phyloP scores from a whole-genome alignment of 1,284 basidiomycete species.

The Amylostereum areolatum region DNA sequence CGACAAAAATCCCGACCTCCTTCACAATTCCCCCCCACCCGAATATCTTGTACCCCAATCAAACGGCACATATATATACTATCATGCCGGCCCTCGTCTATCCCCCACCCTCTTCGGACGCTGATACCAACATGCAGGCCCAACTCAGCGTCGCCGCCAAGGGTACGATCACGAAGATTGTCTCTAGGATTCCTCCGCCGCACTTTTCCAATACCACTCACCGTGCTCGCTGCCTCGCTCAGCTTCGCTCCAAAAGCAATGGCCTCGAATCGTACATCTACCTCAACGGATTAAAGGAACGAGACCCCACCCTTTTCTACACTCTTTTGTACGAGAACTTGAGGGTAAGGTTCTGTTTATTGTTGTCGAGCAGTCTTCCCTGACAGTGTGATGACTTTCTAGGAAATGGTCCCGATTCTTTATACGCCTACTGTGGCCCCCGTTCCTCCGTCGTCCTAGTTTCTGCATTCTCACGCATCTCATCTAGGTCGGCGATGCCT shows the following conservation, averaged over 20 bases:
- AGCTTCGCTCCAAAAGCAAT: conserved; percentile 53
- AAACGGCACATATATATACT: not conserved
- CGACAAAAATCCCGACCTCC: not conserved
- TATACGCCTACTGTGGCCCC: conserved; percentile 65
- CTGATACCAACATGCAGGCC: conserved; percentile 4
- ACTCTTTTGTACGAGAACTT: conserved; percentile 51
- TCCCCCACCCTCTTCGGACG: not conserved
- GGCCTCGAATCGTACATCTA: conserved; percentile 69
- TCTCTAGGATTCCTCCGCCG: conserved; percentile 38
- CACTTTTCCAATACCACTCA: conserved; percentile 47
- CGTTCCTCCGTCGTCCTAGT: conserved; percentile 5
- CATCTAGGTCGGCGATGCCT: conserved; percentile 69
- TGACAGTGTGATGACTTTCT: not conserved
- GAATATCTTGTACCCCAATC: not conserved
- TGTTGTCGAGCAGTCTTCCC: not conserved
- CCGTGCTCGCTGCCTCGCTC: conserved; percentile 49
- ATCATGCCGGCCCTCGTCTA: not conserved
- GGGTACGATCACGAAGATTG: conserved; percentile 7
- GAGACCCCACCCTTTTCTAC: conserved; percentile 64
- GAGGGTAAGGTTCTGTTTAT: conserved; percentile 27
- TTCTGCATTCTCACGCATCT: conserved; percentile 13
- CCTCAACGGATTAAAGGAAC: conserved; percentile 56
- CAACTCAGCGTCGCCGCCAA: conserved; percentile 6
- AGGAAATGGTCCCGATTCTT: conserved; percentile 57
- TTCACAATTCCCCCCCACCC: not conserved